Evolutionary conservation across 1,284 basidiomycete genomes (phyloP).

Genomic region (Sanghuangporus weigelae): DNA sequence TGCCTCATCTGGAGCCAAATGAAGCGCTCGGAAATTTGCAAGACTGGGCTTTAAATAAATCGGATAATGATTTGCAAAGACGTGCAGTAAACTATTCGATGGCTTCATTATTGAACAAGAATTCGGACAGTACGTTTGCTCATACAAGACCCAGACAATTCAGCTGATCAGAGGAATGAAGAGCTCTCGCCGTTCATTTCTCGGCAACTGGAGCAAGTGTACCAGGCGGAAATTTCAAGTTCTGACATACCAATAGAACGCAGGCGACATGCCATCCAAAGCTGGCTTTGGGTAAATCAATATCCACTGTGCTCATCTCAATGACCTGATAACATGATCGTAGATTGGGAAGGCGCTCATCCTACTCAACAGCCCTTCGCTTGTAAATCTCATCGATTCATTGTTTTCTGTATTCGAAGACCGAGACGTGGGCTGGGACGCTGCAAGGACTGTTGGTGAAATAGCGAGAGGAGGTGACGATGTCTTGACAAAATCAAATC

Average conservation of each 20-base stretch:
- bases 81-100: conserved; percentile 9
- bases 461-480: conserved; percentile 51
- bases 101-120: conserved; percentile 14
- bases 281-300: conserved; percentile 65
- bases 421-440: conserved; percentile 53
- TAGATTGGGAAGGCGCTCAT: conserved; percentile 79
- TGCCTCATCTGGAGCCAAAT: conserved; percentile 1
- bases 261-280: conserved; percentile 50
- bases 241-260: conserved; percentile 26
- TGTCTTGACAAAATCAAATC: conserved; percentile 71
- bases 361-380: conserved; percentile 61
- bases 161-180: conserved; percentile 22
- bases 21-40: conserved; percentile 8
- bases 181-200: conserved; percentile 46
- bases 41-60: conserved; percentile 2
- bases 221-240: conserved; percentile 40
- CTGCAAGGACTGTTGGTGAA: conserved; percentile 68
- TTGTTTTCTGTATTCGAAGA: conserved; percentile 71
- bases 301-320: not conserved
- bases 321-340: conserved; percentile 3
- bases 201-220: conserved; percentile 39
- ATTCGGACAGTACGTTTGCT: conserved; percentile 3
- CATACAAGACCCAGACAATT: not conserved
- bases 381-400: conserved; percentile 52
- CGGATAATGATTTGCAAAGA: conserved; percentile 4